Percentiles rank a stretch among this genome's conserved stretches.
phyloP scores from a whole-genome alignment of 495 filamentous ascomycete species.

The Penicillium turbatum region DNA sequence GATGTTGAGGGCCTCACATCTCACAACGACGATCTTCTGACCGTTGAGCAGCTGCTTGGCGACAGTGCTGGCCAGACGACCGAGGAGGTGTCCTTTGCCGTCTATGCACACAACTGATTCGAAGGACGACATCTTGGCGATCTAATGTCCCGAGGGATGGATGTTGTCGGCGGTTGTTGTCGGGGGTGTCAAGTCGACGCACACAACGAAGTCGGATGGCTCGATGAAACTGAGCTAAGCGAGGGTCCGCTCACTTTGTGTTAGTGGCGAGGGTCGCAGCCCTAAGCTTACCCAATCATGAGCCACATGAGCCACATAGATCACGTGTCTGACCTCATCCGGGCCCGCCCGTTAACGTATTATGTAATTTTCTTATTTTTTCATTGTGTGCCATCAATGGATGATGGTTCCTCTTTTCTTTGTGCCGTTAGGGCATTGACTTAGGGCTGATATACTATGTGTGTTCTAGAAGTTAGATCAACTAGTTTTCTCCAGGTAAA shows the following conservation, averaged over 20 bases:
- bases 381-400: slow-evolving; percentile 12
- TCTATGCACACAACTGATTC: slow-evolving; percentile 97
- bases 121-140: slow-evolving; percentile 92
- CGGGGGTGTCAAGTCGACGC: slow-evolving; percentile 45
- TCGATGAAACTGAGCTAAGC: slow-evolving; percentile 40
- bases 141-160: slow-evolving; percentile 42
- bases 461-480: slow-evolving; percentile 17
- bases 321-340: slow-evolving; percentile 21
- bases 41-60: slow-evolving; percentile 99
- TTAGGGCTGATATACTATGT: slow-evolving; percentile 21
- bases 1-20: slow-evolving; percentile 99
- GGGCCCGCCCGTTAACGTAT: not conserved
- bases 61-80: slow-evolving; percentile 96
- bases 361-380: slow-evolving; percentile 5
- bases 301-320: not conserved
- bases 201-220: slow-evolving; percentile 47
- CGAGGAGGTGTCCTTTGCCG: slow-evolving; percentile 99
- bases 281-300: slow-evolving; percentile 35
- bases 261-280: slow-evolving; percentile 38
- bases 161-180: slow-evolving; percentile 51
- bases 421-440: slow-evolving; percentile 17
- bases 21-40: slow-evolving; percentile 98
- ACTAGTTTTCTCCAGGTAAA: not conserved
- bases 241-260: slow-evolving; percentile 36
- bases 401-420: not conserved